phyloP scores from a whole-genome alignment of 305 asterid genomes.

The Rubia peregrina region DNA sequence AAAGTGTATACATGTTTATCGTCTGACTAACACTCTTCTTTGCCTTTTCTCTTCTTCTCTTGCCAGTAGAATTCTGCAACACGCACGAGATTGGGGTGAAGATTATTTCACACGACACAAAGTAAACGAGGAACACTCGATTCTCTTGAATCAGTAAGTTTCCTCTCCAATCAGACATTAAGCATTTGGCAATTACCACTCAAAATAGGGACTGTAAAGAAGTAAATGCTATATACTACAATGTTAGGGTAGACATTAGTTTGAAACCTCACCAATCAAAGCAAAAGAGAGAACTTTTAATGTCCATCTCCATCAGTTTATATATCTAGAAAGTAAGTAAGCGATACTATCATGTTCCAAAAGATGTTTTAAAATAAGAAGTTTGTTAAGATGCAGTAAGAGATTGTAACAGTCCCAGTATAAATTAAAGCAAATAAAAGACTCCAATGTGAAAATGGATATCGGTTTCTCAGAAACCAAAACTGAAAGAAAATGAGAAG shows the following conservation, averaged over 20 bases:
- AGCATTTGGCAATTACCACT: neutral
- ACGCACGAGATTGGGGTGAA: neutral
- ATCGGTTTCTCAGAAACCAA: neutral
- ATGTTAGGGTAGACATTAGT: neutral
- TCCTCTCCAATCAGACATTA: neutral
- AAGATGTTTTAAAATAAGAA: too few relatives aligned
- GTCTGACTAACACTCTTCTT: neutral
- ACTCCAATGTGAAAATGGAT: neutral
- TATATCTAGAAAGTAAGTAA: too few relatives aligned
- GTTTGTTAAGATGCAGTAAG: neutral
- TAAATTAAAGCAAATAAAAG: too few relatives aligned
- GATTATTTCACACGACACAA: too few relatives aligned
- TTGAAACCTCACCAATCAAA: neutral
- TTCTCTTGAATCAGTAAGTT: neutral
- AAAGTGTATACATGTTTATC: neutral
- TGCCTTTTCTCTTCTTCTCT: neutral
- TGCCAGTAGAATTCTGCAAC: conserved; percentile 4
- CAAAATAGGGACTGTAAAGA: neutral
- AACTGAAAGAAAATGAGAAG: neutral
- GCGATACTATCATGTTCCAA: neutral
- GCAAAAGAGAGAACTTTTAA: neutral
- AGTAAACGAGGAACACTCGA: neutral
- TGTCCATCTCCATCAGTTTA: neutral
- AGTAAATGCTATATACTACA: neutral
- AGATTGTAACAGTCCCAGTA: neutral